Conservation (phyloP, 225 moss, liverwort and hornwort species). For the Lunularia cruciata region DNA sequence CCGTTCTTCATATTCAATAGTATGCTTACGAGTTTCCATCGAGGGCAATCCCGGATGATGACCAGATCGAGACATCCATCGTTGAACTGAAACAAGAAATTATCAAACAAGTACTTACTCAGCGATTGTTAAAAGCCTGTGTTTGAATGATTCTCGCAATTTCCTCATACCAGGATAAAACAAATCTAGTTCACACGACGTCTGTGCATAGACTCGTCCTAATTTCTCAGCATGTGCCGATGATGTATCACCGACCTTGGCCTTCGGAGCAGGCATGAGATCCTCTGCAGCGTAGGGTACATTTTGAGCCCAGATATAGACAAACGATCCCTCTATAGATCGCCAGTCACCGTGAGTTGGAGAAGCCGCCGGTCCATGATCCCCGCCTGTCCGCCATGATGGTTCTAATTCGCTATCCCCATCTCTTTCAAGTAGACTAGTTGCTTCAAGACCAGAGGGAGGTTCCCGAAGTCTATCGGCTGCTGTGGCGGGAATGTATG, state of each 20-base stretch:
- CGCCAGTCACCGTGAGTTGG: slow-evolving; percentile 54
- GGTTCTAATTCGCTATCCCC: slow-evolving; percentile 49
- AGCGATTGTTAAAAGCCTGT: neutral
- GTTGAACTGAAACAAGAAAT: slow-evolving; percentile 61
- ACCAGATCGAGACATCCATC: slow-evolving; percentile 87
- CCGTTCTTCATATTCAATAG: slow-evolving; percentile 71
- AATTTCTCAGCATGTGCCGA: too few species aligned
- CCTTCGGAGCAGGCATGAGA: slow-evolving; percentile 60
- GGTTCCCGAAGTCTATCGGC: slow-evolving; percentile 57
- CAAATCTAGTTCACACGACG: neutral
- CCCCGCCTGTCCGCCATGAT: slow-evolving; percentile 49
- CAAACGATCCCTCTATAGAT: slow-evolving; percentile 76
- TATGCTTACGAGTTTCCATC: slow-evolving; percentile 60
- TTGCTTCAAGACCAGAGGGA: slow-evolving; percentile 45
- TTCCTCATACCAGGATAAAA: too few species aligned
- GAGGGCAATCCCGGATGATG: slow-evolving; percentile 75
- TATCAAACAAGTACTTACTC: neutral
- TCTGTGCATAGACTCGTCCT: neutral
- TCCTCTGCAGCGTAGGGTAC: slow-evolving; percentile 61
- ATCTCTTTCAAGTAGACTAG: slow-evolving; percentile 38
- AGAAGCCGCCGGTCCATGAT: slow-evolving; percentile 41
- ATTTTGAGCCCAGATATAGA: slow-evolving; percentile 86
- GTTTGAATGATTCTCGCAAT: too few species aligned
- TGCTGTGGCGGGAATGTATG: slow-evolving; percentile 82
- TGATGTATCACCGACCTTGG: slow-evolving; percentile 51